Evolutionary conservation across 2,329 filamentous ascomycete genomes (phyloP).

Genomic region (Curvularia verruculosa): DNA sequence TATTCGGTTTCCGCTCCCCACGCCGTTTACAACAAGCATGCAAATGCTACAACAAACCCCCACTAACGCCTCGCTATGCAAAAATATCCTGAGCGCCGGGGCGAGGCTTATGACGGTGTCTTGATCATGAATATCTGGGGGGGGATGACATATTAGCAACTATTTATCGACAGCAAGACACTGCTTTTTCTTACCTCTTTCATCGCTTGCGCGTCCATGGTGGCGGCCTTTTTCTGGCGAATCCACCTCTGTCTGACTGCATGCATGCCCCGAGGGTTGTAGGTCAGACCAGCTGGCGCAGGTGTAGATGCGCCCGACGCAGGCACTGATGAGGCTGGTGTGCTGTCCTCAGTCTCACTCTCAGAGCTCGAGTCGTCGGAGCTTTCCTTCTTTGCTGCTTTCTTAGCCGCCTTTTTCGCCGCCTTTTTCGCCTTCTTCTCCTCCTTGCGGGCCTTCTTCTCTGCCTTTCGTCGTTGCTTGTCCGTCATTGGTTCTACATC

Average conservation of each 20-base stretch:
- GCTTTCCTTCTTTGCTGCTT: constrained; percentile 26
- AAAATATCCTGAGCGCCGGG: background rate
- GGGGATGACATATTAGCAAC: constrained; percentile 20
- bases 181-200: constrained; percentile 70
- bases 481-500: constrained; percentile 51
- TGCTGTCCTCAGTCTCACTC: constrained; percentile 37
- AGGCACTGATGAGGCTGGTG: constrained; percentile 37
- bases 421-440: constrained; percentile 58
- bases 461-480: constrained; percentile 48
- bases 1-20: background rate
- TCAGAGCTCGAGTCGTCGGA: constrained; percentile 36
- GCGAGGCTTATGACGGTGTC: constrained; percentile 39
- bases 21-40: background rate
- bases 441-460: constrained; percentile 55
- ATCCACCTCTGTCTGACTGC: constrained; percentile 82
- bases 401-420: constrained; percentile 53
- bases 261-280: constrained; percentile 65
- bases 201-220: constrained; percentile 79
- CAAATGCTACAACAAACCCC: constrained; percentile 1
- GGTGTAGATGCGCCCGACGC: constrained; percentile 54
- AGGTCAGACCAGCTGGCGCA: constrained; percentile 48
- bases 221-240: constrained; percentile 82
- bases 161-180: background rate
- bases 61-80: constrained; percentile 44
- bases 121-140: constrained; percentile 50